phyloP scores from a whole-genome alignment of 352 stramenopile species.

The Phytophthora syringae region DNA sequence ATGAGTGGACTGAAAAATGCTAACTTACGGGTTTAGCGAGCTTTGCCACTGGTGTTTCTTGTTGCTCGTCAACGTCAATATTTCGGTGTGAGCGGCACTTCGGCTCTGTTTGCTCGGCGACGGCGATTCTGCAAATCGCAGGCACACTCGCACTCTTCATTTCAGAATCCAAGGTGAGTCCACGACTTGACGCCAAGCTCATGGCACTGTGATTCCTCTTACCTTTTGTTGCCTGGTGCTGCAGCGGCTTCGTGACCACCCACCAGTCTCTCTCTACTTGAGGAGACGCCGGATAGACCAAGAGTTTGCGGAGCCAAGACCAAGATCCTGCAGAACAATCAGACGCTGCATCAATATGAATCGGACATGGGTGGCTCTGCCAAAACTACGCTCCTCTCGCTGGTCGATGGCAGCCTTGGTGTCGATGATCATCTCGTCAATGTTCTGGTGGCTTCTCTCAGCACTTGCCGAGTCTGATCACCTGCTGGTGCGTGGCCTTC shows the following conservation, averaged over 20 bases:
- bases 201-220: neutral
- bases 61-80: too few relatives aligned
- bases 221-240: neutral
- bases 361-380: neutral
- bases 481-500: conserved; percentile 19
- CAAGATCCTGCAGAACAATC: neutral
- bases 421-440: conserved; percentile 3
- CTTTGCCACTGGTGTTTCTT: too few relatives aligned
- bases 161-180: conserved; percentile 5
- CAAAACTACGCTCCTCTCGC: conserved; percentile 8
- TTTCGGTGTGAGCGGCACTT: too few relatives aligned
- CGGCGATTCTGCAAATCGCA: neutral
- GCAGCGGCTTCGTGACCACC: neutral
- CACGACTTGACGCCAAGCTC: neutral
- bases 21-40: neutral
- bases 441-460: conserved; percentile 28
- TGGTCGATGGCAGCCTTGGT: conserved; percentile 11
- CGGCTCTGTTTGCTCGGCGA: too few relatives aligned
- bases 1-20: conserved; percentile 1
- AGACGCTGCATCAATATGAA: neutral
- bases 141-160: conserved; percentile 6
- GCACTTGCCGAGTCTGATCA: conserved; percentile 33
- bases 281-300: neutral
- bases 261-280: neutral
- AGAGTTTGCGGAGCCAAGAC: neutral